Base-by-base conservation (phyloP, 495 filamentous ascomycete genomes). In the Penicillium cinerascens region DNA sequence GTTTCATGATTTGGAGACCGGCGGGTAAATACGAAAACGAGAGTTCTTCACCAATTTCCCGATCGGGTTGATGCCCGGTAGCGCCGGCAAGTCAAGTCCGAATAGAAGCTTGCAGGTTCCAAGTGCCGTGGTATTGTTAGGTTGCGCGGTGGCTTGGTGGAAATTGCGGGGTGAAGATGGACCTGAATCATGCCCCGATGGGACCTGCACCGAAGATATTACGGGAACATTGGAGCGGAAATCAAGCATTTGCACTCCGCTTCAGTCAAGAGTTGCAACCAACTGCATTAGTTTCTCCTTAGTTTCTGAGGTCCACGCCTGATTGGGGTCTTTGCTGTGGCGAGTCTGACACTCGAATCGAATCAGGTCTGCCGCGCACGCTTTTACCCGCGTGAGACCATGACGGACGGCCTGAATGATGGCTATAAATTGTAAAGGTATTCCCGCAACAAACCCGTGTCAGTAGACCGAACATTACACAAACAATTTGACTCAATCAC, bases 91-190 rank as follows among this genome's bases (percentile, higher is more conserved):
- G 21, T 48, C 7, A 48, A 16, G 21, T 27, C 46, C 46, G 36
- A 27, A 9, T 13, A 13, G 2, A 16, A n/a, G 5, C 17, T 10
- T n/a, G 11, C 4, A 2, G 11, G 13, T 16, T 29, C 44, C n/a
- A 26, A 15, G 17, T 33, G 27, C 13, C 3, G 52, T 55, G 33
- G 52, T 23, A 55, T 55, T 48, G 45, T 49, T 20, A 23, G 46
- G 52, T 55, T 44, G 44, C 41, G 46, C 22, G 22, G 38, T 51
- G 48, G 48, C 48, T 29, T 33, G 39, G 18, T 13, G 38, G 46
- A 45, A 49, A 49, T 44, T 43, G 45, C 46, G 52, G 52, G 52
- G 52, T 22, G 9, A 41, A 16, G 36, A 9, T 10, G 15, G 41
- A 10, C 22, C 17, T 25, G 25, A 33, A 20, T 18, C 25, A 16